Conservation (phyloP, 2,329 filamentous ascomycete species). For the Chaetoscypha palmicola region DNA sequence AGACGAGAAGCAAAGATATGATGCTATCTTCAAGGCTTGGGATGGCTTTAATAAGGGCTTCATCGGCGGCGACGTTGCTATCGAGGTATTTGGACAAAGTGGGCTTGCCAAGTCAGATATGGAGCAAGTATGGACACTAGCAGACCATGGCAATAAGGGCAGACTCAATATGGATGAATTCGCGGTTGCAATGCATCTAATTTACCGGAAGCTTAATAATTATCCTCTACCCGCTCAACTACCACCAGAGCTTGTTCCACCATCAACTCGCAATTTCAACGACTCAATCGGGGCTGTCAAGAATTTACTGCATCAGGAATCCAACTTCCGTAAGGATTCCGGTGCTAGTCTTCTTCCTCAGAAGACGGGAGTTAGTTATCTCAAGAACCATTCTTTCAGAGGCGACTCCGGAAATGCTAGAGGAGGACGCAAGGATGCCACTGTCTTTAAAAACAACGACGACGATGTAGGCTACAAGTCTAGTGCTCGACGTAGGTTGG, state of each 20-base stretch:
- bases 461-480: slow-evolving; percentile 89
- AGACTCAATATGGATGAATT: slow-evolving; percentile 95
- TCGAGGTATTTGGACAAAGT: slow-evolving; percentile 96
- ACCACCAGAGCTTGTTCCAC: slow-evolving; percentile 86
- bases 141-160: slow-evolving; percentile 90
- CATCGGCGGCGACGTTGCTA: slow-evolving; percentile 84
- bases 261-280: slow-evolving; percentile 87
- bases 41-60: slow-evolving; percentile 90
- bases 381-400: slow-evolving; percentile 91
- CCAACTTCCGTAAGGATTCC: slow-evolving; percentile 79
- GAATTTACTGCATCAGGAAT: slow-evolving; percentile 80
- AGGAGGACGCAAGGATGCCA: slow-evolving; percentile 78
- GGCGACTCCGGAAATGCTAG: slow-evolving; percentile 50
- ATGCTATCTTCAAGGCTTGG: slow-evolving; percentile 92
- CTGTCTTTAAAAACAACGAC: slow-evolving; percentile 94
- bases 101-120: slow-evolving; percentile 85
- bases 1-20: slow-evolving; percentile 95
- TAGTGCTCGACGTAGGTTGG: slow-evolving; percentile 80
- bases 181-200: slow-evolving; percentile 97
- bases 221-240: slow-evolving; percentile 85
- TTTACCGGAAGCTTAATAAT: slow-evolving; percentile 93
- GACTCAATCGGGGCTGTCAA: slow-evolving; percentile 93
- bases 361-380: slow-evolving; percentile 94
- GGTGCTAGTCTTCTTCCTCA: slow-evolving; percentile 88
- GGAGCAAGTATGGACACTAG: slow-evolving; percentile 89